A percentile compares a stretch with the other conserved stretches of the same genome.
These are phyloP conservation scores for Apophysomyces trapeziformis DNA, from an alignment of 371 early-diverging fungal genomes.

Conservation along the genomic window DNA sequence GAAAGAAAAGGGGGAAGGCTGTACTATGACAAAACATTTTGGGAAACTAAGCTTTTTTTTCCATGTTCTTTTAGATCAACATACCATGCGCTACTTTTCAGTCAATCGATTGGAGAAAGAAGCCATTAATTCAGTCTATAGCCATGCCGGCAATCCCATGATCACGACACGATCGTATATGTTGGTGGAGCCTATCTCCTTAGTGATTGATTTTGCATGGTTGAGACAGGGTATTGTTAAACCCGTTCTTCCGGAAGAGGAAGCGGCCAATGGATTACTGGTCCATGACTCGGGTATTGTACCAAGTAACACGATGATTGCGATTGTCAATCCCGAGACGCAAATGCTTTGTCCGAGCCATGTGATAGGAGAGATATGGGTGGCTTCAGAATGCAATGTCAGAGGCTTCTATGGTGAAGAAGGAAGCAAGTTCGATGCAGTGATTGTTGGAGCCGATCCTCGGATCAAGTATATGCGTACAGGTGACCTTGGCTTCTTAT, in stretches of 20 bases:
- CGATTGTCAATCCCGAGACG: slow-evolving; percentile 83
- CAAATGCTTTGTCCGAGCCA: slow-evolving; percentile 67
- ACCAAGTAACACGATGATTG: slow-evolving; percentile 79
- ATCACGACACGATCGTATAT: slow-evolving; percentile 83
- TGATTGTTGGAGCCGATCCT: slow-evolving; percentile 67
- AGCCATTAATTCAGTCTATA: slow-evolving; percentile 74
- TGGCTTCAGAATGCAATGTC: slow-evolving; percentile 70
- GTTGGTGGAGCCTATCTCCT: slow-evolving; percentile 66
- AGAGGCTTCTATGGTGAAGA: slow-evolving; percentile 40
- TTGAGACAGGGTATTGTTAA: slow-evolving; percentile 72
- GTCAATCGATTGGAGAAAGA: slow-evolving; percentile 67
- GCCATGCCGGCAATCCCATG: slow-evolving; percentile 77
- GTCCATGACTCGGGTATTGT: slow-evolving; percentile 84
- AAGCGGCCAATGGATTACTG: slow-evolving; percentile 54
- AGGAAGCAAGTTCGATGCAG: slow-evolving; percentile 43
- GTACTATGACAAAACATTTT: too few species aligned
- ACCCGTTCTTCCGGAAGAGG: slow-evolving; percentile 58
- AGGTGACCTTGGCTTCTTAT: slow-evolving; percentile 86
- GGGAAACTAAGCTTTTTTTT: slow-evolving; percentile 8
- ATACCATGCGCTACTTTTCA: slow-evolving; percentile 52
- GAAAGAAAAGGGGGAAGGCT: too few species aligned
- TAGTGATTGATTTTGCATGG: slow-evolving; percentile 66
- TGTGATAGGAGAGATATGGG: slow-evolving; percentile 89
- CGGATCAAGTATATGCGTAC: slow-evolving; percentile 77
- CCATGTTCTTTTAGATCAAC: slow-evolving; percentile 31